These are phyloP conservation scores for Aegle marmelos DNA, from an alignment of 345 rosid species.

Conservation along the genomic window DNA sequence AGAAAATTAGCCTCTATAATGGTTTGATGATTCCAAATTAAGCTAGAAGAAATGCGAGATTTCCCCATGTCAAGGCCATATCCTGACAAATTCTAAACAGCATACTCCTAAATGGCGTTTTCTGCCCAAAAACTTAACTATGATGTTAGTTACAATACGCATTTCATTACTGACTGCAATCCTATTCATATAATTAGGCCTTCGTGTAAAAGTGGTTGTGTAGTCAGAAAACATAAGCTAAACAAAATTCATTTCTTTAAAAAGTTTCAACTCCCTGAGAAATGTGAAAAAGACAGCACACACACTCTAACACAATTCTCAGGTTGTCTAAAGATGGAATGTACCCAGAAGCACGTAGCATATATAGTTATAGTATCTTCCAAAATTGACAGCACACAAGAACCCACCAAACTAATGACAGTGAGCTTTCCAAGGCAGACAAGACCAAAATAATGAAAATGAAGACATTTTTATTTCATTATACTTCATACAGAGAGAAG, in stretches of 20 bases:
- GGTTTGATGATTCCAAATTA: background rate
- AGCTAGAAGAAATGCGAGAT: background rate
- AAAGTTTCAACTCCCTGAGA: background rate
- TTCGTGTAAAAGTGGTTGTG: background rate
- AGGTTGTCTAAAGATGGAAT: background rate
- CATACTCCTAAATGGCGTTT: background rate
- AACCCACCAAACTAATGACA: background rate
- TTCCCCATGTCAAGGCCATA: background rate
- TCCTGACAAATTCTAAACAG: background rate
- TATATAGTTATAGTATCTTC: background rate
- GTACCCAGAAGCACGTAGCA: background rate
- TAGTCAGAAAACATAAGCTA: background rate
- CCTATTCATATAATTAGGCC: background rate
- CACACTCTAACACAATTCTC: background rate
- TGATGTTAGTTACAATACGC: background rate
- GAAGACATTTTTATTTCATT: background rate
- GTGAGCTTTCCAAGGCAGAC: background rate
- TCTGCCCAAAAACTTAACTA: background rate
- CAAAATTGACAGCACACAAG: background rate
- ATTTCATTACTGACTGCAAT: no score
- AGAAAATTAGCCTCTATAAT: background rate
- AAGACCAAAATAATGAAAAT: background rate
- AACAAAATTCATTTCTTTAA: background rate
- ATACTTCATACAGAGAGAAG: background rate
- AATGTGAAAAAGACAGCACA: slow-evolving; percentile 2